These are phyloP conservation scores for Pleurotus giganteus DNA, from an alignment of 768 basidiomycete genomes.

Conservation along the genomic window DNA sequence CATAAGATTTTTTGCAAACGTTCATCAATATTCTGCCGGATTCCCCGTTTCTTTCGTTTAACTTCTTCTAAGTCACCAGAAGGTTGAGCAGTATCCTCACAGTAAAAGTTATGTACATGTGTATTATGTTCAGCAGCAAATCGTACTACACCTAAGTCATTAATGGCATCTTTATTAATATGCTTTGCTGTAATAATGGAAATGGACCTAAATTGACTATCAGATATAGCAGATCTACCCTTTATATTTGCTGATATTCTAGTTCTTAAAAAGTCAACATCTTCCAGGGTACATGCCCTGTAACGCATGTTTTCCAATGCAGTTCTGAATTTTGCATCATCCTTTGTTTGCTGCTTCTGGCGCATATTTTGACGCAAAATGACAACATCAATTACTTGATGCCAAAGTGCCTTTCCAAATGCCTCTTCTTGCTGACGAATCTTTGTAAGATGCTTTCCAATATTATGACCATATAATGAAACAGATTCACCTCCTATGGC, in stretches of 20 bases:
- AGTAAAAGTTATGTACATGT: conserved; percentile 23
- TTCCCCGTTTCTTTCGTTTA: neutral
- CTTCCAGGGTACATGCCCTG: conserved; percentile 27
- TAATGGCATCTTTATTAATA: conserved; percentile 28
- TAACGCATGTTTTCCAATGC: conserved; percentile 30
- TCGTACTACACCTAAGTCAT: conserved; percentile 21
- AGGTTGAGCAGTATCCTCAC: conserved; percentile 13
- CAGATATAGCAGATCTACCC: conserved; percentile 10
- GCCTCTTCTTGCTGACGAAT: conserved; percentile 15
- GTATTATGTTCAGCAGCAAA: conserved; percentile 30
- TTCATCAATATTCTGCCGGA: neutral
- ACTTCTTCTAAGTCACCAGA: neutral
- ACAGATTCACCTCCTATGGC: conserved; percentile 17
- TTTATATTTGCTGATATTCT: conserved; percentile 13
- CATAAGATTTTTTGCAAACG: conserved; percentile 18
- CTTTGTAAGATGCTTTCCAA: conserved; percentile 6
- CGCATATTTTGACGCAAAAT: conserved; percentile 32
- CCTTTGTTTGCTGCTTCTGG: conserved; percentile 17
- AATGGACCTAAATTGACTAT: conserved; percentile 23
- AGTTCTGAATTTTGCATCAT: conserved; percentile 25
- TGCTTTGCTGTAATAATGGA: conserved; percentile 32
- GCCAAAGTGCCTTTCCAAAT: conserved; percentile 29
- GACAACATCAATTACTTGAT: conserved; percentile 28
- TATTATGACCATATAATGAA: conserved; percentile 15
- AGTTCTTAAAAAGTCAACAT: conserved; percentile 27